A percentile compares a stretch with the other conserved stretches of the same genome.
Conservation (phyloP, 1,139 yeast genomes). For the Geotrichum aggregatum region DNA sequence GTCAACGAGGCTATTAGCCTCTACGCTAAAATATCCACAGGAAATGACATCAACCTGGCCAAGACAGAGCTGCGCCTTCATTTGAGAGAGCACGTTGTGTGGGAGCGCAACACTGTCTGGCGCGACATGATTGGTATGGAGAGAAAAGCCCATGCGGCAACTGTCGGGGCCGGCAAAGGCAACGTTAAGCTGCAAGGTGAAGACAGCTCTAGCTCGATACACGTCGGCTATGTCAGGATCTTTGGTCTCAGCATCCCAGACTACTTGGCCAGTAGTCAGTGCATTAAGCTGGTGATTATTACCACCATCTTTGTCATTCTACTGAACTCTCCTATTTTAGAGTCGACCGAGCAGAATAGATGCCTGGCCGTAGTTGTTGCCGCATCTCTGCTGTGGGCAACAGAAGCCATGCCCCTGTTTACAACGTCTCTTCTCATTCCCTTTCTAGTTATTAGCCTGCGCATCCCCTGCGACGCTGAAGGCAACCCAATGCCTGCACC, state of each 20-base stretch:
- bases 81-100: constrained; percentile 84
- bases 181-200: constrained; percentile 24
- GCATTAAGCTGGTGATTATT: constrained; percentile 42
- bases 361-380: constrained; percentile 79
- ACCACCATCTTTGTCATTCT: constrained; percentile 49
- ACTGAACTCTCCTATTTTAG: constrained; percentile 48
- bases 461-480: constrained; percentile 60
- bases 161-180: constrained; percentile 32
- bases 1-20: constrained; percentile 48
- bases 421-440: constrained; percentile 82
- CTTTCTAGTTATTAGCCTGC: constrained; percentile 65
- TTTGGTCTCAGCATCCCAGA: constrained; percentile 24
- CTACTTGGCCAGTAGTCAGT: constrained; percentile 24
- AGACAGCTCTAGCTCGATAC: constrained; percentile 6
- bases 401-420: constrained; percentile 85
- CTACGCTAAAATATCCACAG: constrained; percentile 46
- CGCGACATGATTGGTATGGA: constrained; percentile 90
- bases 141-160: constrained; percentile 59
- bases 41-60: constrained; percentile 50
- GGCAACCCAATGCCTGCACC: constrained; percentile 51
- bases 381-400: constrained; percentile 86
- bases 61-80: constrained; percentile 67
- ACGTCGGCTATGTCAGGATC: constrained; percentile 22
- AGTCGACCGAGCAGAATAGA: constrained; percentile 61
- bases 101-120: constrained; percentile 98